phyloP scores from a whole-genome alignment of 23 red algal species.

The Gracilariopsis chorda region DNA sequence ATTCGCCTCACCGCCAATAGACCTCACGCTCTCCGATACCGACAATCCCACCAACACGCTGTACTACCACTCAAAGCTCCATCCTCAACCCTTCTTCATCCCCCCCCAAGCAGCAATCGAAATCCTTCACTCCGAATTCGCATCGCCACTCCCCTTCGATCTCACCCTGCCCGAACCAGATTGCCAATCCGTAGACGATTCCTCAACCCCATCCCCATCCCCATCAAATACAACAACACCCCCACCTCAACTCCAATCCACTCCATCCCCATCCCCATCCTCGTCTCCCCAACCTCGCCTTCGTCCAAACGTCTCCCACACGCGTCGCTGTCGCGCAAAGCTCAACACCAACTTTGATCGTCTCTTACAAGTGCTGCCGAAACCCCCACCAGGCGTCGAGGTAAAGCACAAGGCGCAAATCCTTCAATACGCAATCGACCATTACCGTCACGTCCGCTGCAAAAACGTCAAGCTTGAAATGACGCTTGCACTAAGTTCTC shows the following conservation, averaged over 20 bases:
- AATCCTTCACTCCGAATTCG: background rate
- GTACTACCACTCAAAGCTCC: background rate
- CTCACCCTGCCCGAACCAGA: background rate
- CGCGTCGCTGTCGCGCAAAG: constrained; percentile 53
- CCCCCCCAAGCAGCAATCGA: background rate
- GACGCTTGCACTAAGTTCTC: constrained; percentile 27
- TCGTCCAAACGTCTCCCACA: constrained; percentile 40
- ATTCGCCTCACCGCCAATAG: background rate
- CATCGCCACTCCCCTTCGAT: background rate
- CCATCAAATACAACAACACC: background rate
- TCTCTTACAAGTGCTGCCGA: constrained; percentile 31
- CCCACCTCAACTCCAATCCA: background rate
- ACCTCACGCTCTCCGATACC: background rate
- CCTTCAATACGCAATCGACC: constrained; percentile 40
- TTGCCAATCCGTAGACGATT: background rate
- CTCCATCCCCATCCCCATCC: background rate
- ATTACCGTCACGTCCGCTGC: background rate
- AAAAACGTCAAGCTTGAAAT: constrained; percentile 35
- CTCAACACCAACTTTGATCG: constrained; percentile 64
- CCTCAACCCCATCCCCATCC: background rate
- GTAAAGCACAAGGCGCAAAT: constrained; percentile 70
- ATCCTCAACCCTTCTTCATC: background rate
- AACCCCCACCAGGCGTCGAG: constrained; percentile 32
- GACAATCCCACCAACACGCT: background rate
- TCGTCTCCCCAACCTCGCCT: background rate